Evolutionary conservation across 148 eudicot genomes (phyloP).

Genomic region (Cornus florida): DNA sequence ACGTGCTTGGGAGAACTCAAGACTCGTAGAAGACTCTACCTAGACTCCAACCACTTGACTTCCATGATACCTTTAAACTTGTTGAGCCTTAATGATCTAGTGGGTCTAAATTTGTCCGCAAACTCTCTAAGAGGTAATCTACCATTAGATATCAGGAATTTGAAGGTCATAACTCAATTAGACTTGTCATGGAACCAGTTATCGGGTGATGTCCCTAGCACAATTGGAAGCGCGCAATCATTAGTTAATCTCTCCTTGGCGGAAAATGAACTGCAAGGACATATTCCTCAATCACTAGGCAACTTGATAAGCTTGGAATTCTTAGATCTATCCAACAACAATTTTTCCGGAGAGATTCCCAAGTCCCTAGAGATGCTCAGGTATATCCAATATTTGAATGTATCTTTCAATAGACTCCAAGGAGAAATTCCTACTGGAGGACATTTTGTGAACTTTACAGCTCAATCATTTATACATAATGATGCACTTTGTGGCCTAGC

Average conservation of each 20-base stretch:
- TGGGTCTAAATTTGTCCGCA: background rate
- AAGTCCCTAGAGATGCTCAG: background rate
- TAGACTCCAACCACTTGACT: background rate
- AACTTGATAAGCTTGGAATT: background rate
- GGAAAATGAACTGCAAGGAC: background rate
- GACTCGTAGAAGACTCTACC: background rate
- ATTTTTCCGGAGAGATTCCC: constrained; percentile 7
- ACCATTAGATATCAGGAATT: background rate
- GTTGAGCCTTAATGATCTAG: background rate
- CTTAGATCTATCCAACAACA: constrained; percentile 8
- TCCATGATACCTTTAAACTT: background rate
- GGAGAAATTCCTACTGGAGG: background rate
- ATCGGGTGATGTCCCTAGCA: background rate
- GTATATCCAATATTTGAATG: background rate
- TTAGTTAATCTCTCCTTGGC: background rate
- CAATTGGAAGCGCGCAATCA: no score
- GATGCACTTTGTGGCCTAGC: background rate
- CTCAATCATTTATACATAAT: background rate
- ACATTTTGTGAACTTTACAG: background rate
- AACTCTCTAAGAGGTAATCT: background rate
- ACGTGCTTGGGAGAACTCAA: background rate
- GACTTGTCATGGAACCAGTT: background rate
- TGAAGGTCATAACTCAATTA: background rate
- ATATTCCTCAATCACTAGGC: background rate
- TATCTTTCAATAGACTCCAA: background rate